Conservation (phyloP, 805 yeast genomes). For the Wickerhamomyces xylosicus region DNA sequence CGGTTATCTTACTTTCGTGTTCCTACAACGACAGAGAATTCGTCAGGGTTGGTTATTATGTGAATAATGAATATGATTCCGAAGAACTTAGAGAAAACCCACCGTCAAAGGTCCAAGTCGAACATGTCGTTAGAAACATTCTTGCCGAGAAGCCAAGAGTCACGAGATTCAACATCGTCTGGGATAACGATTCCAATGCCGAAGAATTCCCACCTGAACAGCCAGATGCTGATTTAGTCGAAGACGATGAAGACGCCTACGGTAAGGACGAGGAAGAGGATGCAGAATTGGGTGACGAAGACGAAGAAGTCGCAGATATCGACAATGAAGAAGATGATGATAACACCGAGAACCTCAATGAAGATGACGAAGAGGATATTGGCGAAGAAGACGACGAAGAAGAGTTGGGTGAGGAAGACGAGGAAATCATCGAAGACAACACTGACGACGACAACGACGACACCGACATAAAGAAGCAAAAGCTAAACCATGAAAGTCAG, state of each 20-base stretch:
- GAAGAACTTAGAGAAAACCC: constrained; percentile 92
- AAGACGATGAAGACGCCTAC: constrained; percentile 53
- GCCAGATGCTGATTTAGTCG: constrained; percentile 51
- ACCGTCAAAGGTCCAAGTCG: constrained; percentile 87
- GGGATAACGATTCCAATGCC: constrained; percentile 72
- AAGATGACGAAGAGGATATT: constrained; percentile 30
- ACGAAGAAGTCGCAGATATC: constrained; percentile 35
- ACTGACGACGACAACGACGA: constrained; percentile 9
- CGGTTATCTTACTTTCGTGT: constrained; percentile 88
- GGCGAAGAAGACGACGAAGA: constrained; percentile 17
- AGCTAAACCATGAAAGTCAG: constrained; percentile 1
- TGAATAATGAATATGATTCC: constrained; percentile 90
- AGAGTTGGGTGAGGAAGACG: constrained; percentile 24
- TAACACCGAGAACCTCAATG: constrained; percentile 28
- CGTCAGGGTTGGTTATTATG: constrained; percentile 96
- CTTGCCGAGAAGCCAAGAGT: constrained; percentile 97
- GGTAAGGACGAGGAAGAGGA: constrained; percentile 44
- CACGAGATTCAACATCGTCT: constrained; percentile 90
- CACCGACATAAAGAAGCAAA: constrained; percentile 7
- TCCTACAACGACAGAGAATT: constrained; percentile 90
- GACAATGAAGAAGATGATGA: constrained; percentile 32
- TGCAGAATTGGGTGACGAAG: constrained; percentile 35
- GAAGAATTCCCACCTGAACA: constrained; percentile 78
- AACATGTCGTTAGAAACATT: constrained; percentile 87
- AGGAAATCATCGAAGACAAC: constrained; percentile 1